Percentiles rank a stretch among this genome's conserved stretches.
Conservation (phyloP, 2,329 filamentous ascomycete genomes). For the Neoscytalidium dimidiatum region DNA sequence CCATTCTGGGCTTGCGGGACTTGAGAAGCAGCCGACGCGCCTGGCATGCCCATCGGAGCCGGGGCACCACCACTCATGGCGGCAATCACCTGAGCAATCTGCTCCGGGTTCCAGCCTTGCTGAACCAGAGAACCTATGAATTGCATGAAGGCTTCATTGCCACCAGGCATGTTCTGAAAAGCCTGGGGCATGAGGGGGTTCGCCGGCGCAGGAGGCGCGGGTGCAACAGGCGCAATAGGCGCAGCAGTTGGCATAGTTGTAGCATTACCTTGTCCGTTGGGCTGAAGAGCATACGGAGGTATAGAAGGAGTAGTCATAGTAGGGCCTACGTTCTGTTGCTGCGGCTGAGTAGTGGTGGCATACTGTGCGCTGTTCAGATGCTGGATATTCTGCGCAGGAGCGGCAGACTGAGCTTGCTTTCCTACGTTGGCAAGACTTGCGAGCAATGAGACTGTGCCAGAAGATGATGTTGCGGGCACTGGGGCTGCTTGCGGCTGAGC, state of each 20-base stretch:
- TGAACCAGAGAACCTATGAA: constrained; percentile 18
- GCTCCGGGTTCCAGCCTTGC: constrained; percentile 16
- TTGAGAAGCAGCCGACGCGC: background rate
- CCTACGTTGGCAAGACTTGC: constrained; percentile 35
- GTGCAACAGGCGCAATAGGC: constrained; percentile 7
- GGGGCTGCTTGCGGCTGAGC: constrained; percentile 28
- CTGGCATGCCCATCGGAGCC: background rate
- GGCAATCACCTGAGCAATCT: constrained; percentile 16
- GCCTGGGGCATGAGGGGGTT: constrained; percentile 31
- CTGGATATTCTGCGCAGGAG: background rate
- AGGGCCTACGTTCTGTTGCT: constrained; percentile 22
- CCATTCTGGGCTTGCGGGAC: constrained; percentile 12
- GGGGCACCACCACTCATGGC: constrained; percentile 7
- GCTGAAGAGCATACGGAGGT: constrained; percentile 18
- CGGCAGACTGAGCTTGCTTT: constrained; percentile 27
- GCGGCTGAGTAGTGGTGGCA: constrained; percentile 9
- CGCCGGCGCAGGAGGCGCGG: background rate
- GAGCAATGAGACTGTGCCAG: constrained; percentile 34
- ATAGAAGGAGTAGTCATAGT: constrained; percentile 16
- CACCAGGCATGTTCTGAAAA: constrained; percentile 32
- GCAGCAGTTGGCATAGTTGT: constrained; percentile 24
- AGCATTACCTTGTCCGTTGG: constrained; percentile 16
- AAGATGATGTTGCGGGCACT: constrained; percentile 25
- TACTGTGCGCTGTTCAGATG: constrained; percentile 13
- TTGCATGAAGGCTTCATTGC: constrained; percentile 18